phyloP scores from a whole-genome alignment of 2,329 filamentous ascomycete genomes.

The Phoma herbarum region DNA sequence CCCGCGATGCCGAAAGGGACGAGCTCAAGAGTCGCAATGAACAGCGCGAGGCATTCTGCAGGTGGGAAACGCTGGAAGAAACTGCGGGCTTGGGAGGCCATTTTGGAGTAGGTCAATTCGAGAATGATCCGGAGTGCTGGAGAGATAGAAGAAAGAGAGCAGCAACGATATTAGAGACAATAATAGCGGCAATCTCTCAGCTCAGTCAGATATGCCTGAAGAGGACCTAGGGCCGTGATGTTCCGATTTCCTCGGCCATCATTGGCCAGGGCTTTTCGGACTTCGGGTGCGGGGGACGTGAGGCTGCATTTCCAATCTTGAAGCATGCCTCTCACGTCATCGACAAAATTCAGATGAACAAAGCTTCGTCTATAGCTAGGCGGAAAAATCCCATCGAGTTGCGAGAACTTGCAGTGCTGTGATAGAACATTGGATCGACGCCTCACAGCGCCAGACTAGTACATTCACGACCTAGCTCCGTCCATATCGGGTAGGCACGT shows the following conservation, averaged over 20 bases:
- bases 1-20: slow-evolving; percentile 34
- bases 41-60: slow-evolving; percentile 36
- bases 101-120: slow-evolving; percentile 11
- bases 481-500: no score
- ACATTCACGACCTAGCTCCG: no score
- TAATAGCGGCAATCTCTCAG: neutral
- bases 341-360: neutral
- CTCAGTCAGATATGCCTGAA: neutral
- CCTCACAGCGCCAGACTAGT: no score
- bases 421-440: neutral
- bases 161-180: neutral
- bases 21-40: slow-evolving; percentile 35
- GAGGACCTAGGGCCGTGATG: neutral
- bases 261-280: slow-evolving; percentile 17
- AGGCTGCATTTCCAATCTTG: neutral
- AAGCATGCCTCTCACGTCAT: slow-evolving; percentile 3
- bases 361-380: neutral
- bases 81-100: slow-evolving; percentile 28
- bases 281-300: slow-evolving; percentile 23
- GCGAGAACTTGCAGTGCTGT: no score
- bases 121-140: neutral
- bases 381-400: no score
- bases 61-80: slow-evolving; percentile 34
- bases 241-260: neutral
- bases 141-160: no score